Percentiles rank a stretch among this genome's conserved stretches.
phyloP scores from a whole-genome alignment of 768 basidiomycete species.

The Suillus weaverae region DNA sequence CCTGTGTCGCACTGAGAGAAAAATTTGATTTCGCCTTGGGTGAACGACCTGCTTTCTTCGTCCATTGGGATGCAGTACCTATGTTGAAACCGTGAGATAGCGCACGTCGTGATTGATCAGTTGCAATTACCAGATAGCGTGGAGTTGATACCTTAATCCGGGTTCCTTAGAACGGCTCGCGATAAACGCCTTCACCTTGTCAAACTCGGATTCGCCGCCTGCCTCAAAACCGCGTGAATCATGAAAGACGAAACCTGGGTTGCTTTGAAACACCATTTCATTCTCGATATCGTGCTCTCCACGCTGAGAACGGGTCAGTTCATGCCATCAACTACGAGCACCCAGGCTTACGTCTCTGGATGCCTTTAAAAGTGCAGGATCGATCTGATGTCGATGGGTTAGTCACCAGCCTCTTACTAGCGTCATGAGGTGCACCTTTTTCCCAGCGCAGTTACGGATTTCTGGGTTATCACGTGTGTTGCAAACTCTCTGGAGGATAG shows the following conservation, averaged over 20 bases:
- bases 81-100: background rate
- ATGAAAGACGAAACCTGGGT: constrained; percentile 39
- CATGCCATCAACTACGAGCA: too few relatives aligned
- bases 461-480: too few relatives aligned
- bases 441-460: too few relatives aligned
- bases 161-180: too few relatives aligned
- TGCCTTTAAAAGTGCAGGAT: too few relatives aligned
- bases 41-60: constrained; percentile 24
- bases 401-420: too few relatives aligned
- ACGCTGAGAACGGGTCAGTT: too few relatives aligned
- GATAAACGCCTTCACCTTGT: too few relatives aligned
- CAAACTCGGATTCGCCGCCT: too few relatives aligned
- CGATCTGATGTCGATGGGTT: too few relatives aligned
- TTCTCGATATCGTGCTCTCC: constrained; percentile 31
- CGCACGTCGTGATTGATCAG: background rate
- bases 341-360: background rate
- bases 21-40: constrained; percentile 24
- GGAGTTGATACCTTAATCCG: constrained; percentile 21
- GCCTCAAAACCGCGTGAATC: constrained; percentile 28
- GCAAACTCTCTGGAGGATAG: constrained; percentile 31
- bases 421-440: too few relatives aligned
- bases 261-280: constrained; percentile 32
- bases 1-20: constrained; percentile 4
- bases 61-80: constrained; percentile 40
- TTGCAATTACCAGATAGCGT: constrained; percentile 38